Conservation (phyloP, 768 basidiomycete species). For the Amanita molliuscula region DNA sequence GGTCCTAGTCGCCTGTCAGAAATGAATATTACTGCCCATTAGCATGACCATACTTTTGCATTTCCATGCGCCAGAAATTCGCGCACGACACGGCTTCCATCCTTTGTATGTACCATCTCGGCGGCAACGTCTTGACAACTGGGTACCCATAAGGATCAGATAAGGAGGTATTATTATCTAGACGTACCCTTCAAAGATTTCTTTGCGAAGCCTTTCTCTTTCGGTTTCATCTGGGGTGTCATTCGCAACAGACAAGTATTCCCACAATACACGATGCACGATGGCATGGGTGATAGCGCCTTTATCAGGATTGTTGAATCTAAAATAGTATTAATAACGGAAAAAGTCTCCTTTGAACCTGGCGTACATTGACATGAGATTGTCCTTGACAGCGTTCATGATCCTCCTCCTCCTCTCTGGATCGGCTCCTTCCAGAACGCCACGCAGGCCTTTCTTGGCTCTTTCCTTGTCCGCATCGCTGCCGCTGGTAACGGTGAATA, state of each 20-base stretch:
- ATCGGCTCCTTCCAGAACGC: conserved; percentile 55
- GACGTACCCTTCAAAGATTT: conserved; percentile 70
- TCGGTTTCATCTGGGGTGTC: conserved; percentile 51
- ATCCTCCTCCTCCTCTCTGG: conserved; percentile 58
- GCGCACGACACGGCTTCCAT: conserved; percentile 79
- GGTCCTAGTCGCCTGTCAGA: conserved; percentile 39
- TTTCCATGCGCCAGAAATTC: conserved; percentile 76
- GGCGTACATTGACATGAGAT: conserved; percentile 62
- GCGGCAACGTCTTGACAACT: conserved; percentile 81
- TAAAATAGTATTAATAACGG: conserved; percentile 16
- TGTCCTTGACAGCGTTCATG: conserved; percentile 60
- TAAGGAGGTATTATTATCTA: not conserved
- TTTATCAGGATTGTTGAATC: conserved; percentile 89
- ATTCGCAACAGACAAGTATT: conserved; percentile 63
- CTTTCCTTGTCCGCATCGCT: conserved; percentile 54
- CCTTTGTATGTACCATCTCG: conserved; percentile 91
- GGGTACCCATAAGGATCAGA: conserved; percentile 2
- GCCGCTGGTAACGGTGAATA: conserved; percentile 48
- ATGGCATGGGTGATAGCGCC: conserved; percentile 80
- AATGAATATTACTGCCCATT: not conserved
- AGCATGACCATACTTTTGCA: conserved; percentile 54
- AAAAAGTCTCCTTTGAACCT: not conserved
- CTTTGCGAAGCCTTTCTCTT: conserved; percentile 62
- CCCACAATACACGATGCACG: conserved; percentile 81
- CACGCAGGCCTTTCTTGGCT: conserved; percentile 57